Evolutionary conservation across 2,329 filamentous ascomycete genomes (phyloP), one percentile per base, ranked within the genome.

Genomic region (Alternaria sp.): DNA sequence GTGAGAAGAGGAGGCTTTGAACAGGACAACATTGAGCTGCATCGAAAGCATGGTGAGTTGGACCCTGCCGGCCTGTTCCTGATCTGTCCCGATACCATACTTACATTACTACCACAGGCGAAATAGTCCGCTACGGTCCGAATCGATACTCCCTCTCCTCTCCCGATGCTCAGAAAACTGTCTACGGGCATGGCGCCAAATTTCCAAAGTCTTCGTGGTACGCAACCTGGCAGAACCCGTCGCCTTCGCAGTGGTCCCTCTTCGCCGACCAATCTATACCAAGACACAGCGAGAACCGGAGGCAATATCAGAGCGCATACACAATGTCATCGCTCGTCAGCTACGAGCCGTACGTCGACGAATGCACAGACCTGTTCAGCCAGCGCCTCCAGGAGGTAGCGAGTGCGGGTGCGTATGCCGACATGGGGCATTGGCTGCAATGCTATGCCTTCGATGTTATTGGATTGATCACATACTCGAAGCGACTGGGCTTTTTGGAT

Each of bases 371-470:
- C 1, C 51, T 77, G 1, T 81, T 83, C 43, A 49, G 50, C 19
- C 47, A 65, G 28, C 61, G 66, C 17, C 64, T 81, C 25, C 56
- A 71, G 0, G 69, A 75, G 17, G 75, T 83, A 64, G 62, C 66
- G 3, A 66, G 73, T 23, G 49, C 57, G 8, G 67, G 60, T 19
- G 54, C 43, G 3, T 40, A 62, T 12, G 49, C 57, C 10, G 70
- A 78, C 26, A 65, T 74, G 23, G 70, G 70, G 0, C 63, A 67
- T 30, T 79, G 76, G 75, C 49, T 78, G 23, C 76, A 79, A 32
- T 79, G 73, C 43, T 82, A 77, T 46, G 79, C 80, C 0, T 81
- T 83, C 44, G 81, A 83, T 43, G 79, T 82, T 1, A 71, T 83
- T 8, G 78, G 79, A 6, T 23, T 67, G 19, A 61, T 70, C 30